Evolutionary conservation across 768 basidiomycete species (phyloP).

Genomic region (Collybia sp.): DNA sequence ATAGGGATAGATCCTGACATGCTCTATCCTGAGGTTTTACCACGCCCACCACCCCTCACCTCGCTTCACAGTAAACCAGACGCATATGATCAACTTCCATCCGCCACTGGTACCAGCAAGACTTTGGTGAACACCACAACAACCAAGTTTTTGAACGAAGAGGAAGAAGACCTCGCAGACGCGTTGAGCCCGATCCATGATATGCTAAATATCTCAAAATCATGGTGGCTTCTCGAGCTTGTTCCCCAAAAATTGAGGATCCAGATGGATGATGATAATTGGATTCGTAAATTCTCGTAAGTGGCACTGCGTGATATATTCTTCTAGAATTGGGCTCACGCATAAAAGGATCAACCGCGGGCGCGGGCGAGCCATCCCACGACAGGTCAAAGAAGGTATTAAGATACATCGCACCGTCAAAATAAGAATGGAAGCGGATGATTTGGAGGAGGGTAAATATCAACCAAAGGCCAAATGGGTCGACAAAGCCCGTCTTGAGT

Average conservation of each 20-base stretch:
- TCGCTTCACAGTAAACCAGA: slow-evolving; percentile 16
- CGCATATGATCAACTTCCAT: slow-evolving; percentile 11
- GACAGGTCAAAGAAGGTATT: slow-evolving; percentile 26
- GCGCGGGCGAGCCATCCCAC: slow-evolving; percentile 34
- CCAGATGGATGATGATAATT: slow-evolving; percentile 35
- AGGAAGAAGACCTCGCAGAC: slow-evolving; percentile 59
- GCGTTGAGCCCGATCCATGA: slow-evolving; percentile 49
- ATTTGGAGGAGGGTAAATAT: slow-evolving; percentile 21
- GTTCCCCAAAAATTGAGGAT: slow-evolving; percentile 34
- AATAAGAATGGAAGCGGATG: slow-evolving; percentile 37
- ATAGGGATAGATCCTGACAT: slow-evolving; percentile 42
- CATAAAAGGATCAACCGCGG: slow-evolving; percentile 35
- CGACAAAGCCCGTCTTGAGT: too few relatives aligned
- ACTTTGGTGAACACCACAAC: slow-evolving; percentile 15
- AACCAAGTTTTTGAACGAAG: slow-evolving; percentile 40
- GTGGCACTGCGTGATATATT: slow-evolving; percentile 10
- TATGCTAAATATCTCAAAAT: slow-evolving; percentile 39
- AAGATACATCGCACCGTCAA: slow-evolving; percentile 44
- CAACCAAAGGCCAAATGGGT: slow-evolving; percentile 25
- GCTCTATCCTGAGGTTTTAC: slow-evolving; percentile 39
- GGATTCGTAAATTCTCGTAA: slow-evolving; percentile 31
- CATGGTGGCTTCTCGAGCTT: slow-evolving; percentile 69
- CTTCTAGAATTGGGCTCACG: too few relatives aligned
- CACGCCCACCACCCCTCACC: slow-evolving; percentile 33
- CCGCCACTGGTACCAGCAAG: slow-evolving; percentile 13